Conservation (phyloP, 1,284 basidiomycete species). For the Trichosporon ovoides region DNA sequence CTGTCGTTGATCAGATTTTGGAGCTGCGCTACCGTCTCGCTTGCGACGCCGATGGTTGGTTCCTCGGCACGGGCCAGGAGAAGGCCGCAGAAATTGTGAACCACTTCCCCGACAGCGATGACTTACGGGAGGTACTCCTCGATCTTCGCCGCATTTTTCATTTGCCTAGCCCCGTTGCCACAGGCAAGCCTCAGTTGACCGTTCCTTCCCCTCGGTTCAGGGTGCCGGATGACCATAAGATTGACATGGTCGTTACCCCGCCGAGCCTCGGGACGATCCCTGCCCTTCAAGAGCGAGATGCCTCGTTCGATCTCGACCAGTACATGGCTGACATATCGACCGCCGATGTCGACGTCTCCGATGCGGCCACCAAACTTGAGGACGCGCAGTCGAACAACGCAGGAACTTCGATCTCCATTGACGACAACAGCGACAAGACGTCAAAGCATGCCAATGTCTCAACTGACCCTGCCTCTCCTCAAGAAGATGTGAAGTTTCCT, state of each 20-base stretch:
- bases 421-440: background rate
- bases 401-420: background rate
- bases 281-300: conserved; percentile 18
- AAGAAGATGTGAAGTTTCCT: too few species aligned
- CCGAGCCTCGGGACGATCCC: background rate
- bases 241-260: background rate
- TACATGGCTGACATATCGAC: conserved; percentile 29
- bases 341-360: background rate
- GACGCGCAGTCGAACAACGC: background rate
- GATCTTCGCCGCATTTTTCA: conserved; percentile 1
- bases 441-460: too few species aligned
- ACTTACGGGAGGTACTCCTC: conserved; percentile 13
- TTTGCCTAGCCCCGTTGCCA: background rate
- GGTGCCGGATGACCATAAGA: background rate
- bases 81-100: conserved; percentile 20
- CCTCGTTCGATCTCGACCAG: conserved; percentile 36
- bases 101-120: conserved; percentile 13
- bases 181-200: background rate
- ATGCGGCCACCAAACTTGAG: background rate
- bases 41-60: conserved; percentile 29
- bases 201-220: background rate
- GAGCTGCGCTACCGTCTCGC: conserved; percentile 27
- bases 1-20: conserved; percentile 27
- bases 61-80: conserved; percentile 27
- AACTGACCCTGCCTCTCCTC: too few species aligned